Evolutionary conservation across 306 rosid species (phyloP).

Genomic region (Lathyrus oleraceus): DNA sequence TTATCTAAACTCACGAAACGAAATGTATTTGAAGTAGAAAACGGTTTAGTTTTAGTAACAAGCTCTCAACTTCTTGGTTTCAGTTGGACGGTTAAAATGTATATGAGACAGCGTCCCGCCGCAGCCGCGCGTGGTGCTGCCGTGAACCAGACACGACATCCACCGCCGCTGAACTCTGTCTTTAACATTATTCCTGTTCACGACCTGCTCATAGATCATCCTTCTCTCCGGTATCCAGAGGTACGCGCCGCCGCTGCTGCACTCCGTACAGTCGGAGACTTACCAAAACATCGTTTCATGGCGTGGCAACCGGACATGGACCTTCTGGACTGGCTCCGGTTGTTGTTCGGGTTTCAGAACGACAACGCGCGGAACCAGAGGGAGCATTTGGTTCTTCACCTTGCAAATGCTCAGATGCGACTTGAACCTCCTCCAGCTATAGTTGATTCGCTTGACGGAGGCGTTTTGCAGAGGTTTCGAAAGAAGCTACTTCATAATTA

Average conservation of each 20-base stretch:
- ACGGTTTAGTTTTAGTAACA: conserved; percentile 4
- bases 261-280: conserved; percentile 73
- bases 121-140: conserved; percentile 31
- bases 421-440: conserved; percentile 50
- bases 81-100: conserved; percentile 30
- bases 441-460: conserved; percentile 52
- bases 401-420: conserved; percentile 93
- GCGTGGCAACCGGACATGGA: conserved; percentile 64
- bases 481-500: conserved; percentile 69
- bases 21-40: conserved; percentile 13
- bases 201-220: conserved; percentile 70
- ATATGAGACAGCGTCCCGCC: conserved; percentile 39
- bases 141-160: conserved; percentile 10
- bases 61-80: background rate
- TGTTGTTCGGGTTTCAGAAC: conserved; percentile 69
- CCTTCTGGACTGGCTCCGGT: conserved; percentile 77
- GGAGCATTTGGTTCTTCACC: conserved; percentile 91
- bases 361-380: conserved; percentile 92
- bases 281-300: conserved; percentile 63
- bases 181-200: conserved; percentile 92
- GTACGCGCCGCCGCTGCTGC: conserved; percentile 85
- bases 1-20: background rate
- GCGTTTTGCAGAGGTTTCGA: conserved; percentile 57
- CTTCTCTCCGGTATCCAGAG: conserved; percentile 78
- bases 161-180: conserved; percentile 32